Evolutionary conservation across 441 rosid species (phyloP), one percentile per base, ranked within the genome.

Genomic region (Erysimum cheiri): DNA sequence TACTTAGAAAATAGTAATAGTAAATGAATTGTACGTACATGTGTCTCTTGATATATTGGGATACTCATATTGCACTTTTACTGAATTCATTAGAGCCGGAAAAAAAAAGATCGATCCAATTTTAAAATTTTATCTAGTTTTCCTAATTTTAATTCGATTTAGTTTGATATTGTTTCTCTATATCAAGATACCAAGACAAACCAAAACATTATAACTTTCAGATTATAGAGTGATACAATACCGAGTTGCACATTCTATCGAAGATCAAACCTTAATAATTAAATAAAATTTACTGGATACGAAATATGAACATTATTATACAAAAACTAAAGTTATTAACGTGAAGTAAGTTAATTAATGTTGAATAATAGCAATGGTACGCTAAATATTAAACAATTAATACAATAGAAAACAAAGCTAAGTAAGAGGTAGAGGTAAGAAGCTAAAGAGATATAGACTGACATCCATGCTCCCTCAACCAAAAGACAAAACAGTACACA

Each of bases 391-490:
- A 65, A 66, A 73, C 55, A 26, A 26, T 26, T 26, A 26, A 24
- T 52, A 52, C 41, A 26, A 12, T 2, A 43, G 3, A 46, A 36
- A 54, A 54, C 57, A 36, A 64, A 41, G 61, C 41, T 17, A 69
- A 62, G 54, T 29, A 61, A 22, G 40, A 55, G 15, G n/a, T 55
- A 15, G 41, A 55, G 11, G 12, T 39, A 24, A 59, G 68, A 52
- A 56, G 71, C 39, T 70, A 70, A 64, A 70, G 75, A 70, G 79
- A 76, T 58, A 70, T 58, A 70, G 58, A 70, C 75, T 76, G 79
- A 70, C 79, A 76, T 76, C 22, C 79, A 76, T 70, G 79, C 79
- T 76, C 72, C 79, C 75, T 76, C 72, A 48, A 58, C 79, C 75
- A 76, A 64, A 76, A 76, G 79, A 76, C 79, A 76, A 76, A 76